Conservation (phyloP, 148 eudicot species). For the Talinum fruticosum region DNA sequence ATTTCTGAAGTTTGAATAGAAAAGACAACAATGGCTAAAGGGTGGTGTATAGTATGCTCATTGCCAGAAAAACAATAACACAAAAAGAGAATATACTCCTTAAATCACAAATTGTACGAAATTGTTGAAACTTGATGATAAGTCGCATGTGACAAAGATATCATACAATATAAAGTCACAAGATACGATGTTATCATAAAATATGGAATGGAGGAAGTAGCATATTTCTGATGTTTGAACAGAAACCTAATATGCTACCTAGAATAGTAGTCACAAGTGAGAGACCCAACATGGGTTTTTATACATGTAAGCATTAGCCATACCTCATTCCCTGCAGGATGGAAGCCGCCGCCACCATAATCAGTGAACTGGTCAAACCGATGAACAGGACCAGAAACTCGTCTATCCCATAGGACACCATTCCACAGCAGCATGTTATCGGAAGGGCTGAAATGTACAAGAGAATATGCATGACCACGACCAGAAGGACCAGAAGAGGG, state of each 20-base stretch:
- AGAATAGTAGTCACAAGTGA: background rate
- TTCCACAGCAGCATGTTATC: conserved; percentile 89
- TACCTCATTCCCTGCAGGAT: conserved; percentile 99
- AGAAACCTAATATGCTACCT: background rate
- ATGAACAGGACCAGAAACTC: conserved; percentile 58
- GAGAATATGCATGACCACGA: conserved; percentile 65
- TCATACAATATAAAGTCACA: background rate
- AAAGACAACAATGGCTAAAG: too few relatives aligned
- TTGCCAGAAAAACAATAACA: too few relatives aligned
- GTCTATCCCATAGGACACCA: conserved; percentile 91
- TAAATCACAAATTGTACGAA: too few relatives aligned
- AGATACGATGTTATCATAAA: background rate
- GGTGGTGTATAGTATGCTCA: too few relatives aligned
- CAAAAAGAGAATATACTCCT: too few relatives aligned
- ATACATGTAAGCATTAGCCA: background rate
- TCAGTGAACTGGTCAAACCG: conserved; percentile 92
- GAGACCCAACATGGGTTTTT: background rate
- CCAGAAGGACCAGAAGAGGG: conserved; percentile 47
- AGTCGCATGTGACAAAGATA: background rate
- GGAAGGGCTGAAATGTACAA: conserved; percentile 77
- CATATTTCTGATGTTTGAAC: background rate
- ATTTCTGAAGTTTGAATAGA: too few relatives aligned
- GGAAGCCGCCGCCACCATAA: conserved; percentile 97
- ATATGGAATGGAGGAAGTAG: background rate
- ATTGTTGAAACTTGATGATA: too few relatives aligned